Base-by-base conservation (phyloP, 78 protist genomes). In the Creolimax fragrantissima region DNA sequence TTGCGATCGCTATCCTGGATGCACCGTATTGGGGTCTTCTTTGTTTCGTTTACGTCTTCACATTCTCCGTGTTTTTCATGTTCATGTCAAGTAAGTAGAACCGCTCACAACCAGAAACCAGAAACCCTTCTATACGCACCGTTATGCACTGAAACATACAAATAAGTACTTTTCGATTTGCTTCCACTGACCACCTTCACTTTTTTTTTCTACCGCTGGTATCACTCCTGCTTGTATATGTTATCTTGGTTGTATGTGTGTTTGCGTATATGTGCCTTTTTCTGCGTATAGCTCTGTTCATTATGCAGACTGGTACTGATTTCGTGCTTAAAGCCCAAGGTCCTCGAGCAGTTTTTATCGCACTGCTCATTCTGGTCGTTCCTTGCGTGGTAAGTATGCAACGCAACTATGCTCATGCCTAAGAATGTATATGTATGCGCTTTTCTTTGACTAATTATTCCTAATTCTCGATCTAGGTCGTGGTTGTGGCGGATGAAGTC, bases 31-130 rank as follows among this genome's bases (percentile, higher is more conserved):
- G 90, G 90, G 90, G 58, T 45, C 11, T 86, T 43, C 6, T 86
- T 7, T 32, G 44, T 32, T 36, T 42, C 6, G 4, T 5, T 45
- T 86, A 86, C 90, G 6, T 41, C 90, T 41, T 86, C 58, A 42
- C 44, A 17, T 86, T 86, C 90, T 42, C 58, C 90, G 45, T 86
- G 44, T 86, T 86, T 45, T 5, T 86, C 90, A 86, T 86, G 58
- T 37, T 86, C 90, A 36, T 86, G 42, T 32, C 90, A 17, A 37
- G 86, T 83, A 83, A 35, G 86, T 83, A 17, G 39, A 58, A 11
- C 74, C 39, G 17, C 74, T 58, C 74, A 32, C 11, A 58, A 32
- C 74, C 74, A 32, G n/a, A n/a, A n/a, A n/a, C n/a, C n/a, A n/a
- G n/a, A n/a, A n/a, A n/a, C n/a, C n/a, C n/a, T n/a, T n/a, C n/a